phyloP scores from a whole-genome alignment of 768 basidiomycete species.

The Hydnomerulius pinastri region DNA sequence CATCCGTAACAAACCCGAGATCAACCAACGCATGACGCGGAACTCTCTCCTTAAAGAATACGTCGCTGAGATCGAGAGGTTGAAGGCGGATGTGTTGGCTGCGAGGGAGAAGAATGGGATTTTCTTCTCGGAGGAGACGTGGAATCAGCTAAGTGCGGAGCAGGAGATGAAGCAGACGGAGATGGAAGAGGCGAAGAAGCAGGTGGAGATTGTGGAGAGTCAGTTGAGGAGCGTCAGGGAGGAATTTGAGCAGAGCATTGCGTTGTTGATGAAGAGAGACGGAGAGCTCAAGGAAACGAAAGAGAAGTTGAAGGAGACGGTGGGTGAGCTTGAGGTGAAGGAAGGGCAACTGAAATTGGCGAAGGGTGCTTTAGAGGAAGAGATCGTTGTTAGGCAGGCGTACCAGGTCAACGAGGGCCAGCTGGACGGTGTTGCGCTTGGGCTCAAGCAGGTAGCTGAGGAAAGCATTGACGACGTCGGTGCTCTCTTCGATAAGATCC shows the following conservation, averaged over 20 bases:
- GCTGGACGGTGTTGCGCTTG: slow-evolving; percentile 72
- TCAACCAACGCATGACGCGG: slow-evolving; percentile 93
- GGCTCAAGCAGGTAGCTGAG: slow-evolving; percentile 63
- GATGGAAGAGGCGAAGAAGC: slow-evolving; percentile 79
- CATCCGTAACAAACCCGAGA: slow-evolving; percentile 92
- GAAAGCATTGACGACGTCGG: slow-evolving; percentile 71
- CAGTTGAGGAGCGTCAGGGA: slow-evolving; percentile 80
- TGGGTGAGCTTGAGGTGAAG: slow-evolving; percentile 52
- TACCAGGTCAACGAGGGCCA: slow-evolving; percentile 72
- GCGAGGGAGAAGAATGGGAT: slow-evolving; percentile 97
- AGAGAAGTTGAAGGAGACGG: slow-evolving; percentile 53
- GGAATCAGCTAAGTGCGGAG: slow-evolving; percentile 78
- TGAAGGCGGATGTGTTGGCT: slow-evolving; percentile 88
- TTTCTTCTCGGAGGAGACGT: slow-evolving; percentile 88
- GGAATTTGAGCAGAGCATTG: slow-evolving; percentile 91
- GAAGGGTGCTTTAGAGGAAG: slow-evolving; percentile 73
- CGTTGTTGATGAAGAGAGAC: slow-evolving; percentile 70
- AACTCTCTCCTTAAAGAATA: slow-evolving; percentile 93
- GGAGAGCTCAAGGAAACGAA: slow-evolving; percentile 70
- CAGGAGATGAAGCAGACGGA: slow-evolving; percentile 78
- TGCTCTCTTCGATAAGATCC: slow-evolving; percentile 80
- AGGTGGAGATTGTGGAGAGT: slow-evolving; percentile 80
- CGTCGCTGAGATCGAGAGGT: slow-evolving; percentile 87
- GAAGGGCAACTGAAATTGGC: slow-evolving; percentile 58
- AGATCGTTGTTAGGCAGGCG: slow-evolving; percentile 73